Evolutionary conservation across 2,329 filamentous ascomycete species (phyloP), one percentile per base, ranked within the genome.

Genomic region (Tolypocladium endophyticum): DNA sequence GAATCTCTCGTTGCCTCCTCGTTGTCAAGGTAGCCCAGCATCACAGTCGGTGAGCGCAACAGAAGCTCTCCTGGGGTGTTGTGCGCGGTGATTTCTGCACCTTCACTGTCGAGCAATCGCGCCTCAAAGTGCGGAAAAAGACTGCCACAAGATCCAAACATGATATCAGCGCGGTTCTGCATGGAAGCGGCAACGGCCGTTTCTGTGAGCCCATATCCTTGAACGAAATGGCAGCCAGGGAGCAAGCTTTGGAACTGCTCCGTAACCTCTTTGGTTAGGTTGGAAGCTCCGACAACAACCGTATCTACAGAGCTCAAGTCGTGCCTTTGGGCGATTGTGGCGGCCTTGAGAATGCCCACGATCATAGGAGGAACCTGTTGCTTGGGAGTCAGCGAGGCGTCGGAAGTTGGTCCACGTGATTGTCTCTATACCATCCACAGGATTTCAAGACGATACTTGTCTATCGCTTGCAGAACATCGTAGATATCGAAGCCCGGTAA

Each of bases 11-110:
- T 66, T 2, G 64, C 66, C 67, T 88, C 85, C 38, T 88, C 84
- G 66, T 94, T 92, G 72, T 92, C 87, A 58, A 92, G 74, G 66
- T 95, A 96, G 0, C 90, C 90, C 0, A 93, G 72, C 0, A 87
- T 84, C 2, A 92, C 81, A 1, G 85, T 85, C 0, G 89, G 90
- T 0, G 82, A 83, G 68, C 87, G 87, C n/a, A 93, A 81, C 25
- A 88, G 78, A 20, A 96, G 79, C 72, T 96, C 91, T 33, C 91
- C 90, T 0, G 87, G 87, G 57, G 84, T 82, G 61, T 90, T 72
- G 61, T 75, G 71, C 28, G 69, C 81, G 0, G 82, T 87, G 59
- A 94, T 80, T 68, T 94, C 89, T 7, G 78, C 76, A 1, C 88
- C 89, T 2, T 92, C 87, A 1, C 78, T 71, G 5, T 82, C 84